A percentile compares a stretch with the other conserved stretches of the same genome.
phyloP scores from a whole-genome alignment of 129 eudicot species.

The Silybum marianum region DNA sequence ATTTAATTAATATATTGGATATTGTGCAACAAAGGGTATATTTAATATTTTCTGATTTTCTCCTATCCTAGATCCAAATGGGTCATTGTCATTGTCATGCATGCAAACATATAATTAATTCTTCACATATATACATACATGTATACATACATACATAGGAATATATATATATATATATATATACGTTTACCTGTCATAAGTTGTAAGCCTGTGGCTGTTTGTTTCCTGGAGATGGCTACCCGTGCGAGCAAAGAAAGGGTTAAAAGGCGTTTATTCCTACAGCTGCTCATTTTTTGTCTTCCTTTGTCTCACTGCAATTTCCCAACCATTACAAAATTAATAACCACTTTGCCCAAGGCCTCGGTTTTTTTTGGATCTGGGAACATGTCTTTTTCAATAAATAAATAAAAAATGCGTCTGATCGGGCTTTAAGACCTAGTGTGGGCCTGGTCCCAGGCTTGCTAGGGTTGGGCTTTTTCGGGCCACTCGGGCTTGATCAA shows the following conservation, averaged over 20 bases:
- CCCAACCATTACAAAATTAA: neutral
- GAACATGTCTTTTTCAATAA: too few relatives aligned
- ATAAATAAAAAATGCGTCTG: neutral
- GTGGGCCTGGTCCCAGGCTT: too few relatives aligned
- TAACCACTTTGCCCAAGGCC: neutral
- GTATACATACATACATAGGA: neutral
- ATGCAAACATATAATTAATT: neutral
- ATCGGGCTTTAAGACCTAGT: too few relatives aligned
- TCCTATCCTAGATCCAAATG: neutral
- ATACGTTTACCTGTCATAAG: neutral
- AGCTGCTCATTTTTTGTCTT: constrained; percentile 36
- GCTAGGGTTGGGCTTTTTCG: neutral
- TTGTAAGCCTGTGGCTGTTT: constrained; percentile 2
- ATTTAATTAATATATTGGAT: neutral
- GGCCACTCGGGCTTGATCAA: neutral
- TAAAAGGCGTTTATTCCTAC: constrained; percentile 2
- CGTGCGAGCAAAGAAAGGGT: constrained; percentile 40
- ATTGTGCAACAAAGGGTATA: neutral
- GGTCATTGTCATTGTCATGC: constrained; percentile 8
- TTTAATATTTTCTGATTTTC: neutral
- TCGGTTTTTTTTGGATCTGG: neutral
- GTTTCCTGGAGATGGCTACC: constrained; percentile 30
- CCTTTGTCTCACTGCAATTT: neutral
- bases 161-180: constrained; percentile 13
- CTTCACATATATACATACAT: neutral